These are phyloP conservation scores for Coprinopsis cinerea DNA, from an alignment of 768 basidiomycete species.

Conservation along the genomic window DNA sequence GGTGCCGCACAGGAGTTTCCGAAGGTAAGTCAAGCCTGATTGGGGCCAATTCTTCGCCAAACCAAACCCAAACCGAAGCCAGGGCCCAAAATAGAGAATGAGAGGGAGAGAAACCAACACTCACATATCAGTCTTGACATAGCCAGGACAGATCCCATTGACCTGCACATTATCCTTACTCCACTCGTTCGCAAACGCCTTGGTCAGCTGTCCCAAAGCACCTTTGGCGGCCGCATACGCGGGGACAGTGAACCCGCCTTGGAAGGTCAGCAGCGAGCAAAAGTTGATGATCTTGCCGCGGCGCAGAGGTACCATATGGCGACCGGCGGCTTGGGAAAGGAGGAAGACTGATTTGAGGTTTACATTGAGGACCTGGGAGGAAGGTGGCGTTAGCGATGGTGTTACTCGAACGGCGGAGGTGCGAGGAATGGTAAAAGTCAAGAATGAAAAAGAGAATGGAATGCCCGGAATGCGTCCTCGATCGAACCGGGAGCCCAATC, in stretches of 20 bases:
- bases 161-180: conserved; percentile 82
- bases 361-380: conserved; percentile 64
- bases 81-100: not conserved
- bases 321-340: conserved; percentile 79
- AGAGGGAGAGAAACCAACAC: conserved; percentile 16
- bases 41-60: no score
- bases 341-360: conserved; percentile 88
- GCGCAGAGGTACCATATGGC: conserved; percentile 75
- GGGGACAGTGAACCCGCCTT: conserved; percentile 70
- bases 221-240: conserved; percentile 93
- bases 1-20: no score
- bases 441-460: no score
- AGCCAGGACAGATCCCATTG: conserved; percentile 84
- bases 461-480: no score
- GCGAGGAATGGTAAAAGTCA: no score
- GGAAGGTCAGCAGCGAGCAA: conserved; percentile 55
- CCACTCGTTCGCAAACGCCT: conserved; percentile 93
- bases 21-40: no score
- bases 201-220: conserved; percentile 78
- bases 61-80: not conserved
- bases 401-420: no score
- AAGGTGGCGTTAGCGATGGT: no score
- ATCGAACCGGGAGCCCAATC: no score
- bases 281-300: conserved; percentile 73
- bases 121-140: conserved; percentile 86